Evolutionary conservation across 2,329 filamentous ascomycete species (phyloP), one percentile per base, ranked within the genome.

Genomic region (Ceratocystis colombiana): DNA sequence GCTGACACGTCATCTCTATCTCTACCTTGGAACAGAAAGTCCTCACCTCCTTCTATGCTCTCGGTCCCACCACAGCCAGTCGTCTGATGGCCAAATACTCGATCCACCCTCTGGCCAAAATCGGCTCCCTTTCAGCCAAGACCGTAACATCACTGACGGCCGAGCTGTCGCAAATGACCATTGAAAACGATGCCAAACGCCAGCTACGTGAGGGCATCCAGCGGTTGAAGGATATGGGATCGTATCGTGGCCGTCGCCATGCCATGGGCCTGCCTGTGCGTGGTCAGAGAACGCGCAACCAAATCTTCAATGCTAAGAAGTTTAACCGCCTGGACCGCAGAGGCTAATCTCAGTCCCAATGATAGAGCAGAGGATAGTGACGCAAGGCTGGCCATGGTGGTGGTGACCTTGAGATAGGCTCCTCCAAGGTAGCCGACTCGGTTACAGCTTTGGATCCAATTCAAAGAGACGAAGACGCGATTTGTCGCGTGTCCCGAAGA

Each of bases 241-340:
- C 88, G 3, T 96, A 96, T 74, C 81, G 94, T 64, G 94, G 94
- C 70, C 86, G 89, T 75, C 81, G 94, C 70, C 94, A 99, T 79
- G 93, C 93, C 67, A 92, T 97, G 88, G 85, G 87, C 68, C 77
- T 97, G 78, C 94, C 94, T 3, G 93, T 94, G 65, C 84, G 94
- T 71, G 94, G 94, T 71, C 94, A 99, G 78, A 84, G 82, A 72
- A 97, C 94, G 68, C 87, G 89, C 74, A 89, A 80, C 74, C 93
- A 88, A 76, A 86, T 81, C 70, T 73, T 77, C 69, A 86, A 79
- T 30, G 79, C 84, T 61, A 82, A 79, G 74, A 86, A 81, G 73
- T 76, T 88, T 73, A 88, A 88, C 75, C 77, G 73, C 69, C 72
- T 86, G 53, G 79, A 85, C 69, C 78, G 82, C 68, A 71, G 70